Evolutionary conservation across 176 grass and related monocot genomes (phyloP).

Genomic region (Oryza rufipogon): DNA sequence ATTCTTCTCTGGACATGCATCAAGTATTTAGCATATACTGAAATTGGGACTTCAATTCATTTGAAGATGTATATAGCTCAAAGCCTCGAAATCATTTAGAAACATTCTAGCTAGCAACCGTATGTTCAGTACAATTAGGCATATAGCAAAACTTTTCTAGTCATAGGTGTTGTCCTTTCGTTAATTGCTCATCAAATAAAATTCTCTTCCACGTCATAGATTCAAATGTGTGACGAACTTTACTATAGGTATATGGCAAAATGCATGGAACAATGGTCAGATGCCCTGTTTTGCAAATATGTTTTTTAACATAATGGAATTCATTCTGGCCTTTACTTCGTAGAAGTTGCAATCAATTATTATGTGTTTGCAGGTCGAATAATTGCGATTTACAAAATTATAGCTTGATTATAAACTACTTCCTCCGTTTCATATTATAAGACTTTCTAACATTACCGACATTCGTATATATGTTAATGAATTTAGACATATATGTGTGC

Average conservation of each 20-base stretch:
- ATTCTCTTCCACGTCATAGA: neutral
- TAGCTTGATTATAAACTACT: no score
- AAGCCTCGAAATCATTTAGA: slow-evolving; percentile 19
- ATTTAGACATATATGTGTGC: no score
- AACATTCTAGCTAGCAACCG: slow-evolving; percentile 16
- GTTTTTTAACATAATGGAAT: neutral
- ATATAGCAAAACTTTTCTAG: neutral
- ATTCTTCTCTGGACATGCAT: slow-evolving; percentile 17
- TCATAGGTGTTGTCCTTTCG: neutral
- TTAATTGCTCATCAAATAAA: neutral
- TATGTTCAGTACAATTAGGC: neutral
- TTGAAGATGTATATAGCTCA: slow-evolving; percentile 36
- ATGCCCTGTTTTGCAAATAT: neutral
- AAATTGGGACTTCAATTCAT: neutral
- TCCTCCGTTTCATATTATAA: no score
- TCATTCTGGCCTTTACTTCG: no score
- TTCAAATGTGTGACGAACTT: neutral
- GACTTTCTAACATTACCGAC: no score
- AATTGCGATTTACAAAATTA: no score
- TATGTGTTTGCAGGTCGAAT: no score
- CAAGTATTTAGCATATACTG: neutral
- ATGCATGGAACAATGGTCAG: neutral
- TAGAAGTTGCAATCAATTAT: no score
- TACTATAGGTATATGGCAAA: neutral
- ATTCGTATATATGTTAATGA: no score